Base-by-base conservation (phyloP, 2,329 filamentous ascomycete species). In the Akanthomyces dipterigenus region DNA sequence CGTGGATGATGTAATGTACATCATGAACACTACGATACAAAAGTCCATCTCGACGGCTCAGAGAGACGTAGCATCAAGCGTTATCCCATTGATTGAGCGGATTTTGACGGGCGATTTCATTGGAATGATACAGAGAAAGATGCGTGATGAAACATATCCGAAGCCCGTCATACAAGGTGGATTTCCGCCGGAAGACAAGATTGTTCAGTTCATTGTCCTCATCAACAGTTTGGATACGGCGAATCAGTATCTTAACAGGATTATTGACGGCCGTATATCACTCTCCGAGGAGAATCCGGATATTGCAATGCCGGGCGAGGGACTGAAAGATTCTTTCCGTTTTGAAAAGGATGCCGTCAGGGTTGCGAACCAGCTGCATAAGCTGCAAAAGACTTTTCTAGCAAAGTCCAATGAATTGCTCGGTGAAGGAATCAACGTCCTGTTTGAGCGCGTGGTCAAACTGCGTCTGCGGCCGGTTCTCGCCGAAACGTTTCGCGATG, bases 1-100 rank as follows among this genome's bases (percentile, higher is more conserved):
- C 0, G 93, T 99, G 9, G 95, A 99, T 77, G 95, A 97, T 76
- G 92, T 98, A 70, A 98, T 99, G 93, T 99, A 98, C 75, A 97
- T 99, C 68, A 90, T 96, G 71, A 96, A 96, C 71, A 88, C 93
- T 55, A 89, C 98, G 38, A 81, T 98, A 8, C 89, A 96, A 65
- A 88, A 93, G 65, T 90, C 91, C 0, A 80, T 98, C 24, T 88
- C 90, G 0, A 98, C 96, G 0, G 91, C 90, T 2, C 93, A 97
- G 71, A 82, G 87, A 66, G 82, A 88, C 20, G 87, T 96, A 3
- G 83, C 96, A 24, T 85, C 85, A 46, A 90, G 85, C 61, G 89
- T 96, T 7, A 77, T 97, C 28, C 89, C 92, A 2, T 89, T 87
- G 0, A 80, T 98, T 5, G 85, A 88, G 20, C 85, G 91, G 38